Evolutionary conservation across 495 filamentous ascomycete genomes (phyloP), one percentile per base, ranked within the genome.

Genomic region (Penicillium angulare): DNA sequence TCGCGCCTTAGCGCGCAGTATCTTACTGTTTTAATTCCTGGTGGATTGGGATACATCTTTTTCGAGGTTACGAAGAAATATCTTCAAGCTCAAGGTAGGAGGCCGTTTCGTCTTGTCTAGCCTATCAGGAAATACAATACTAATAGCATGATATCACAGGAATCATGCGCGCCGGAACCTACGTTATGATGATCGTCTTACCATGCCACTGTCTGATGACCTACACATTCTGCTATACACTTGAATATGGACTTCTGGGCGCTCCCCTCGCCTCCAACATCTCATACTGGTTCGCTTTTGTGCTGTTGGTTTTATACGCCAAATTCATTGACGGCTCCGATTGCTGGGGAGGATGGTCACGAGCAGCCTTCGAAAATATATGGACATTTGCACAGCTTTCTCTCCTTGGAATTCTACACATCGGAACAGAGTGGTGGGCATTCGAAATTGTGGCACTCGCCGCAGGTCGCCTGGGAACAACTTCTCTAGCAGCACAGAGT

Each of bases 381-480:
- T 68, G 82, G 24, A 86, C 84, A 0, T 97, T 97, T 57, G 77
- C 87, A 3, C 82, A 85, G 7, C 80, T 97, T 5, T 88, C 91
- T 6, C 57, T 85, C 27, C 68, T 96, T 1, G 92, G 92, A 5
- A 73, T 95, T 35, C 64, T 96, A n/a, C 92, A 95, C 57, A 87
- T 96, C 18, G 92, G 92, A 7, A 95, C 89, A 0, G 90, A 96
- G 69, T 95, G 91, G 91, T 95, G 91, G 90, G 91, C 91, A 0
- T 95, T 95, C 56, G 91, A 95, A 68, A 95, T 97, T 48, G 90
- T 96, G n/a, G 90, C 91, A 1, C 75, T 97, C 0, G 90, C 86
- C 2, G 92, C 92, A 3, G 92, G 92, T 8, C 78, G 84, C 7
- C 77, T 97, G 0, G 91, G 91, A 7, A 93, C 87, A 0, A 85